Conservation (phyloP, 257 asterid genomes). For the Coffea eugenioides region DNA sequence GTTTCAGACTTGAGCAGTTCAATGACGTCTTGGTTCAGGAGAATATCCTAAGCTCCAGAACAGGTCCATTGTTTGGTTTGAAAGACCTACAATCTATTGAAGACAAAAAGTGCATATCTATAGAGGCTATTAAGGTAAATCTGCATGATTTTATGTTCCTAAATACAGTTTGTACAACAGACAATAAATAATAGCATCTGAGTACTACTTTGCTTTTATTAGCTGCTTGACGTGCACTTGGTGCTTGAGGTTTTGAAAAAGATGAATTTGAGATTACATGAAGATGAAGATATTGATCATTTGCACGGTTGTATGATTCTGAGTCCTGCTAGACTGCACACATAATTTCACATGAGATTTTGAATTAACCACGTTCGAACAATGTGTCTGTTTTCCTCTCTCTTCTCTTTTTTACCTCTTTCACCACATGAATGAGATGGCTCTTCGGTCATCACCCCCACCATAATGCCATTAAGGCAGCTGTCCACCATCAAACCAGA, state of each 20-base stretch:
- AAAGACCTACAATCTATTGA: conserved; percentile 51
- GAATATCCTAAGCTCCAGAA: conserved; percentile 48
- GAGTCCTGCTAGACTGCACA: background rate
- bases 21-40: conserved; percentile 83
- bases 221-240: background rate
- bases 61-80: conserved; percentile 59
- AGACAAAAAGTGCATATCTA: conserved; percentile 42
- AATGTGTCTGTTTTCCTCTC: background rate
- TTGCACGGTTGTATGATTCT: background rate
- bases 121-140: conserved; percentile 63
- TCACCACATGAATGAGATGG: background rate
- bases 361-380: background rate
- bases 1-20: conserved; percentile 85
- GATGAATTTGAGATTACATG: background rate
- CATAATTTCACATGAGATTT: background rate
- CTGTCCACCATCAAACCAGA: no score
- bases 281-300: background rate
- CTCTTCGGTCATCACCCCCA: background rate
- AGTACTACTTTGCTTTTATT: background rate
- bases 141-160: conserved; percentile 1
- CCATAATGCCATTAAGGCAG: background rate
- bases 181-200: background rate
- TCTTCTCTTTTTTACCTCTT: background rate
- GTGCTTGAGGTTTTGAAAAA: background rate
- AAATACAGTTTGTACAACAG: background rate